These are phyloP conservation scores for Globisporangium mamillatum DNA, from an alignment of 352 stramenopile species.

Conservation along the genomic window DNA sequence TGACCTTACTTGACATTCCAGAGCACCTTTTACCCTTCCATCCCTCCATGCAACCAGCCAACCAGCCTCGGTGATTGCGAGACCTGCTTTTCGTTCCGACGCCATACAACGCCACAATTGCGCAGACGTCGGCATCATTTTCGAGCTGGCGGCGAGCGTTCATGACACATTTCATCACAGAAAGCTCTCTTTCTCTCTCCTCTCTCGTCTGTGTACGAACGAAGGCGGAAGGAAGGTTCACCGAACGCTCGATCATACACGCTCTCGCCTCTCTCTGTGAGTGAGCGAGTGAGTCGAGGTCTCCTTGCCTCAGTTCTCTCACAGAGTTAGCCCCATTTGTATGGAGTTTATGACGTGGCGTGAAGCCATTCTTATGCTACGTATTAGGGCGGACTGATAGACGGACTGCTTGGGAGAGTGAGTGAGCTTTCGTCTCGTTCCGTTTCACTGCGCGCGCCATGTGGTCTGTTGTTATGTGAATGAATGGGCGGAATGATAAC, in stretches of 20 bases:
- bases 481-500: too few species aligned
- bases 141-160: neutral
- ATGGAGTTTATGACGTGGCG: too few species aligned
- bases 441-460: too few species aligned
- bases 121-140: slow-evolving; percentile 1
- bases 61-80: neutral
- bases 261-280: neutral
- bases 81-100: slow-evolving; percentile 9
- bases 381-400: too few species aligned
- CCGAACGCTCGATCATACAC: neutral
- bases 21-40: neutral
- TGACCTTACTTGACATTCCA: neutral
- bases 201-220: neutral
- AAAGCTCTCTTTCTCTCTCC: neutral
- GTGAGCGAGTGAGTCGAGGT: neutral
- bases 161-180: neutral
- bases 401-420: too few species aligned
- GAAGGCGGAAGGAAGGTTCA: neutral
- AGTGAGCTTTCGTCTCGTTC: too few species aligned
- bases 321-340: too few species aligned
- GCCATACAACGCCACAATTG: neutral
- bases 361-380: too few species aligned
- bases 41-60: slow-evolving; percentile 3
- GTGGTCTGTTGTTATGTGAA: too few species aligned
- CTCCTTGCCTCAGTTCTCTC: neutral